Evolutionary conservation across 495 filamentous ascomycete species (phyloP).

Genomic region (Entonaema liquescens): DNA sequence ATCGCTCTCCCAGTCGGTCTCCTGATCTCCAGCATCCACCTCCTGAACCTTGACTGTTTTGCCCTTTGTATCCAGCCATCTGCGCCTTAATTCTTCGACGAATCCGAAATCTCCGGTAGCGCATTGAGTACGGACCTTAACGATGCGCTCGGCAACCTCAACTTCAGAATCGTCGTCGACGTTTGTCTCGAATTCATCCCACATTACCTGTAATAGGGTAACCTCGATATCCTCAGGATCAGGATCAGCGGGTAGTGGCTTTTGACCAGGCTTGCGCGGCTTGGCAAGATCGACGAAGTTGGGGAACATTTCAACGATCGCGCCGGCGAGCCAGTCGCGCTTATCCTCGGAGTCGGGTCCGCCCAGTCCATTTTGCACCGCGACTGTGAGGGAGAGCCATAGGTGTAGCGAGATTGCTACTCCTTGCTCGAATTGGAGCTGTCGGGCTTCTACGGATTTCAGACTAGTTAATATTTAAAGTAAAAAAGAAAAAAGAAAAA

Average conservation of each 20-base stretch:
- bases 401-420: constrained; percentile 80
- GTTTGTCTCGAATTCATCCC: constrained; percentile 91
- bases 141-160: constrained; percentile 75
- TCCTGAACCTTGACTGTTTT: constrained; percentile 66
- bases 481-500: not conserved
- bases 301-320: constrained; percentile 80
- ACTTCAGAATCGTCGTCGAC: constrained; percentile 88
- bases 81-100: constrained; percentile 72
- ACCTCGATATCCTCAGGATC: constrained; percentile 85
- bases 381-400: constrained; percentile 87
- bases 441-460: constrained; percentile 73
- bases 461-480: constrained; percentile 30
- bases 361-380: constrained; percentile 88
- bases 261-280: constrained; percentile 28
- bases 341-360: constrained; percentile 86
- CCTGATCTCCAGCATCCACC: constrained; percentile 67
- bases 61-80: constrained; percentile 67
- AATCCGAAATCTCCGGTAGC: constrained; percentile 69
- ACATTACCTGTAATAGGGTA: constrained; percentile 85
- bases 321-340: constrained; percentile 94
- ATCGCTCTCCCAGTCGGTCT: constrained; percentile 64
- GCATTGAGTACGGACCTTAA: constrained; percentile 70
- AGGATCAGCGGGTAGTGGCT: constrained; percentile 61
- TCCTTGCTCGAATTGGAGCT: constrained; percentile 77
- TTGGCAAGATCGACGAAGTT: constrained; percentile 59